Percentiles rank a stretch among this genome's conserved stretches.
phyloP scores from a whole-genome alignment of 2,329 filamentous ascomycete species.

The Ceratocystis cubensis region DNA sequence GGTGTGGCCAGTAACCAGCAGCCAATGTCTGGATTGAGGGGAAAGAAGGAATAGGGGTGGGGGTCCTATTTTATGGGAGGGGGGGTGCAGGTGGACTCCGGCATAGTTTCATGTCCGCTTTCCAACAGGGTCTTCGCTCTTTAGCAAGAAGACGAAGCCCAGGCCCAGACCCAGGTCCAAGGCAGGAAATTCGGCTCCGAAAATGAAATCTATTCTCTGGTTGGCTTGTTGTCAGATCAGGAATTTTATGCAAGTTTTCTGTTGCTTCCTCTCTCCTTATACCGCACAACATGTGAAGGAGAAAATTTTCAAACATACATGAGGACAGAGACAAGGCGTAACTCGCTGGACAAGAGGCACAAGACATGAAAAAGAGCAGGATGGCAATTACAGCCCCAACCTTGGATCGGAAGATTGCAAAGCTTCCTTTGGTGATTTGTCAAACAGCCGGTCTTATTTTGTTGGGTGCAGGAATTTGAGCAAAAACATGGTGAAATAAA shows the following conservation, averaged over 20 bases:
- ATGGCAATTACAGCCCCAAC: neutral
- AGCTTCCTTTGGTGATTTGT: too few relatives aligned
- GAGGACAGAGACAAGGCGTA: neutral
- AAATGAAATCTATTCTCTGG: neutral
- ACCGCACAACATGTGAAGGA: neutral
- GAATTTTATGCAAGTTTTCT: neutral
- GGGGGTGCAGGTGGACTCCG: neutral
- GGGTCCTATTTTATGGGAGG: neutral
- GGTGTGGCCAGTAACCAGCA: too few relatives aligned
- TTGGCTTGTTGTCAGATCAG: constrained; percentile 1
- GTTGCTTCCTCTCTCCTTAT: too few relatives aligned
- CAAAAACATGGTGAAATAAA: neutral
- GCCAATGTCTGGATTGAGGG: neutral
- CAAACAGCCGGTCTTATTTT: too few relatives aligned
- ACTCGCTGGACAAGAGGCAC: neutral
- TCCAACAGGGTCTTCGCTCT: neutral
- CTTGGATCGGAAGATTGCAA: neutral
- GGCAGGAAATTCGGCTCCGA: neutral
- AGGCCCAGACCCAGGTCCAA: neutral
- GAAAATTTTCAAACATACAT: neutral
- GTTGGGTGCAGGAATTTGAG: too few relatives aligned
- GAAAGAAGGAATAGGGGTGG: constrained; percentile 7
- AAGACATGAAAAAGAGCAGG: neutral
- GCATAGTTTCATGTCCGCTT: neutral
- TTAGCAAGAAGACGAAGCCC: too few relatives aligned